Conservation (phyloP, 345 rosid species). For the Luvunga scandens region DNA sequence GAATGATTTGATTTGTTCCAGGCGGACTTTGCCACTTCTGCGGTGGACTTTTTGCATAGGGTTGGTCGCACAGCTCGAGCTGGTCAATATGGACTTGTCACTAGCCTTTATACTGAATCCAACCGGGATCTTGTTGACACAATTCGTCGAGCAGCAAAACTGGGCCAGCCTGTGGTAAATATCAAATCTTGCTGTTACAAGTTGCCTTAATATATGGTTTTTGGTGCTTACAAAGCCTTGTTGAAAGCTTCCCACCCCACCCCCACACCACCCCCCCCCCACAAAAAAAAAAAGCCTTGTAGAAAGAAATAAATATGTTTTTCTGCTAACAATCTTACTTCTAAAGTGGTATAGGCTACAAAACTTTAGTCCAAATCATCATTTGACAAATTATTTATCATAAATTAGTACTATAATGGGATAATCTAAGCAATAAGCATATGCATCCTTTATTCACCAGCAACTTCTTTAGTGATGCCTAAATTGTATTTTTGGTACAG, state of each 20-base stretch:
- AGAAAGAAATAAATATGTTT: constrained; percentile 4
- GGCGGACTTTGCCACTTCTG: constrained; percentile 96
- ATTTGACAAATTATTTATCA: not conserved
- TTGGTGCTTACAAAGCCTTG: not conserved
- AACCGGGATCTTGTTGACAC: constrained; percentile 76
- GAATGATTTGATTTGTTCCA: constrained; percentile 33
- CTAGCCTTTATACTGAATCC: constrained; percentile 81
- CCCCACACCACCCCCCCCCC: no score
- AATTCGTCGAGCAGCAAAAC: constrained; percentile 68
- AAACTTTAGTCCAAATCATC: not conserved
- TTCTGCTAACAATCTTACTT: not conserved
- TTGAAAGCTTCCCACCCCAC: not conserved
- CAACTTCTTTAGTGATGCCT: constrained; percentile 5
- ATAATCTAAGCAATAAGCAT: not conserved
- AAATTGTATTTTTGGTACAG: constrained; percentile 34
- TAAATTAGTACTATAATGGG: not conserved
- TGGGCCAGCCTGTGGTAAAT: constrained; percentile 82
- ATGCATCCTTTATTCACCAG: not conserved
- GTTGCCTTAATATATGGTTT: not conserved
- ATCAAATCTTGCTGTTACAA: constrained; percentile 1
- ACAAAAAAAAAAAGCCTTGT: not conserved
- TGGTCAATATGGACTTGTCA: constrained; percentile 85
- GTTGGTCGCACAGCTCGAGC: constrained; percentile 97
- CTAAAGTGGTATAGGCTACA: not conserved
- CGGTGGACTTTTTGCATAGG: constrained; percentile 94